Conservation (phyloP, 805 yeast species). For the Komagataella pastoris region DNA sequence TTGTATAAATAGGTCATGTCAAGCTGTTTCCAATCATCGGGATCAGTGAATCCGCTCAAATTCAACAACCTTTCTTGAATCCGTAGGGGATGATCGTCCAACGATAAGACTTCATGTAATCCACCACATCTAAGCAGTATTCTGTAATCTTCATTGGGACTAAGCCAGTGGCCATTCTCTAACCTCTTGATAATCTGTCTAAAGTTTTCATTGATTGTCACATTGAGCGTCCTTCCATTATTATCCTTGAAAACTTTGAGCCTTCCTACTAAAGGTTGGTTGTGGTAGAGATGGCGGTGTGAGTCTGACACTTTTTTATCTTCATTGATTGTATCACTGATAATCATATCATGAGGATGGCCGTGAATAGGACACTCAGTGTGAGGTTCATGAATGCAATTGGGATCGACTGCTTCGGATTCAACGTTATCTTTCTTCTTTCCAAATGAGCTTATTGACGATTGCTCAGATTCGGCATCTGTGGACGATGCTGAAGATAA, state of each 20-base stretch:
- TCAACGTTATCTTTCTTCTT: background rate
- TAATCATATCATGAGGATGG: background rate
- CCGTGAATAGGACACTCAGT: background rate
- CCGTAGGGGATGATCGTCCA: constrained; percentile 62
- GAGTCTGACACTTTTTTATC: background rate
- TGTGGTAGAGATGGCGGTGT: background rate
- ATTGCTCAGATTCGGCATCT: background rate
- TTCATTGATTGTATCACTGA: background rate
- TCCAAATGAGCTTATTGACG: background rate
- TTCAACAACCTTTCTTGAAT: constrained; percentile 63
- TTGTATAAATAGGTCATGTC: constrained; percentile 76
- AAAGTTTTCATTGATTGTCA: background rate
- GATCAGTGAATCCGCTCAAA: constrained; percentile 65
- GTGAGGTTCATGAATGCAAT: background rate
- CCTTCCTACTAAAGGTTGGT: background rate
- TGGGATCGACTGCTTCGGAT: background rate
- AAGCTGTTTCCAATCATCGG: constrained; percentile 64
- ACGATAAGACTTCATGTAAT: constrained; percentile 56
- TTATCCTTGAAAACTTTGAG: background rate
- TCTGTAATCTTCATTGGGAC: constrained; percentile 59
- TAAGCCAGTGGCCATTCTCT: constrained; percentile 17
- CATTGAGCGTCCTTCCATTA: background rate
- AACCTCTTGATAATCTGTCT: background rate
- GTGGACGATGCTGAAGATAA: background rate
- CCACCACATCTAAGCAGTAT: constrained; percentile 67